Base-by-base conservation (phyloP, 1,284 basidiomycete genomes). In the Nidula niveotomentosa region DNA sequence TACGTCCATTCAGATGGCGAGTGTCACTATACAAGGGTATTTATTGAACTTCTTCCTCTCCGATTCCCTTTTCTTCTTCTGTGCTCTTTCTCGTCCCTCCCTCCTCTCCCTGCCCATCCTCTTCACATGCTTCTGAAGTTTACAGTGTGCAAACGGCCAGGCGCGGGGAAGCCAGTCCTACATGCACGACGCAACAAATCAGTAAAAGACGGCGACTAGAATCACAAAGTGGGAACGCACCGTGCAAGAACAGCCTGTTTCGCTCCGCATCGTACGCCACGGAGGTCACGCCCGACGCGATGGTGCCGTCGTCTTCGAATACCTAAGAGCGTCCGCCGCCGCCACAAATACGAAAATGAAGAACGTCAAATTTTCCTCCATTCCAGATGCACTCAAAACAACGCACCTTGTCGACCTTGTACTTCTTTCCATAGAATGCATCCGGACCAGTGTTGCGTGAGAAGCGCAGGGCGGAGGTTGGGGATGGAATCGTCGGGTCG, bases 401-500 rank as follows among this genome's bases (percentile, higher is more conserved):
- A 58, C 65, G 23, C 60, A 84, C 85, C 76, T 80, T 86, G 53
- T 84, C 78, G n/a, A 86, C 64, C 48, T 74, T 79, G 60, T 79
- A 85, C 59, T 87, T 88, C 56, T 84, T 76, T n/a, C 84, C 85
- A 55, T 80, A 86, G 61, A 83, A 86, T 6, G 80, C 72, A 30
- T 69, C 64, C 5, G 67, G 62, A 6, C 79, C 81, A 2, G 70
- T 75, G 60, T 87, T 87, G 48, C 76, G 65, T 0, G 82, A 76
- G 48, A 88, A 70, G n/a, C 80, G 77, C 47, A 83, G 62, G 0
- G 75, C 84, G 33, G 77, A 73, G 0, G 80, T 77, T 7, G 85
- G 74, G 2, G 75, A 67, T 13, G 62, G 66, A 23, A 63, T 56
- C 1, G 68, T 67, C 17, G 75, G 76, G 61, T 79, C 66, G 1